A percentile compares a stretch with the other conserved stretches of the same genome.
Conservation (phyloP, 495 filamentous ascomycete genomes). For the Penicillium turbatum region DNA sequence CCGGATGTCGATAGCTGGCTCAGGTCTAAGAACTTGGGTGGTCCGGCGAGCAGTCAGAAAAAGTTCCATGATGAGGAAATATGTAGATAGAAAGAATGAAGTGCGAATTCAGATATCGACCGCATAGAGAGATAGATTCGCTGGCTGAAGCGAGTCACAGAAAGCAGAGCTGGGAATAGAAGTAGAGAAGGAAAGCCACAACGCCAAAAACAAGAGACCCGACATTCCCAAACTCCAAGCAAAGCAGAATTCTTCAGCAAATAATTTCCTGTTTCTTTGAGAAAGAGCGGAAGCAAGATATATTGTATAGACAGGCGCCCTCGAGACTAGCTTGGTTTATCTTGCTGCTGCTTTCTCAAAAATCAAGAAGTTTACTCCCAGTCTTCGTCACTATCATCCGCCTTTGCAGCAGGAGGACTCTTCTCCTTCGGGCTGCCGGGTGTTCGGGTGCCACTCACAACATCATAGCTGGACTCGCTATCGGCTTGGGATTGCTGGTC, state of each 20-base stretch:
- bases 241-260: conserved; percentile 8
- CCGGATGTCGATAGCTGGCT: background rate
- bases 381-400: conserved; percentile 65
- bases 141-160: conserved; percentile 21
- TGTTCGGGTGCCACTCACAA: conserved; percentile 79
- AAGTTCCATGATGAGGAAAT: too few species aligned
- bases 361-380: conserved; percentile 61
- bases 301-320: conserved; percentile 2
- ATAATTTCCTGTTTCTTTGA: background rate
- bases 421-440: conserved; percentile 71
- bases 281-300: background rate
- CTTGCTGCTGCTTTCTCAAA: conserved; percentile 12
- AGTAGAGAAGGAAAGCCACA: conserved; percentile 7
- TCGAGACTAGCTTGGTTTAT: background rate
- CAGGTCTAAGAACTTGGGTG: background rate
- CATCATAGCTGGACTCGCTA: conserved; percentile 90
- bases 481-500: conserved; percentile 80
- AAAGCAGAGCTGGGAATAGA: conserved; percentile 18
- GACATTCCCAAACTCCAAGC: conserved; percentile 21
- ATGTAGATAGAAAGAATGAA: conserved; percentile 8
- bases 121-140: conserved; percentile 11
- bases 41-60: too few species aligned
- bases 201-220: conserved; percentile 19
- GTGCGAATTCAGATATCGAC: conserved; percentile 15
- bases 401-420: conserved; percentile 47